Evolutionary conservation across 2,329 filamentous ascomycete species (phyloP), one percentile per base, ranked within the genome.

Genomic region (Pleomassaria siparia): DNA sequence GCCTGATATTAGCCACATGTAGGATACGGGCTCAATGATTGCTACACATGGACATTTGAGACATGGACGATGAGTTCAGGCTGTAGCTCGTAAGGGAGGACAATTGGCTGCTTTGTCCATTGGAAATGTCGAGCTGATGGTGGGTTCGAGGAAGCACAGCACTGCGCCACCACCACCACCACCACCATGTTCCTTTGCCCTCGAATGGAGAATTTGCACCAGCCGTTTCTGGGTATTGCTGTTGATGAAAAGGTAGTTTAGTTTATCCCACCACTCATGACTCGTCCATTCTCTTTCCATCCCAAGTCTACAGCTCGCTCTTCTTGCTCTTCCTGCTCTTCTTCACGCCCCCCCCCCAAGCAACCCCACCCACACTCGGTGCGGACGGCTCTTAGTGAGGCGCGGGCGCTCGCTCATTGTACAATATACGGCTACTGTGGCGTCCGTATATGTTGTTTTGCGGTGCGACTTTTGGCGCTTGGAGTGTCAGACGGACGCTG

Each of bases 371-470:
- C 36, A n/a, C 36, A 40, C 36, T 25, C 32, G 32, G 32, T 35
- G 32, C 16, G 32, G 8, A 5, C 15, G 7, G 16, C 29, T 21
- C 40, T 44, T 44, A 44, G 42, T 44, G 40, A 21, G 44, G 30
- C 39, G 16, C 13, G 24, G 13, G 24, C 9, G 6, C 13, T n/a
- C 20, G 30, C 29, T 7, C 29, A 15, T 15, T 25, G 46, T n/a
- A n/a, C n/a, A n/a, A n/a, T n/a, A n/a, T n/a, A n/a, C 30, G 40
- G 33, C 46, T 37, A 32, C 21, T 50, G 47, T 50, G 48, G 48
- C 48, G 48, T 30, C 33, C 44, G 48, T 50, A 50, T n/a, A n/a
- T n/a, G n/a, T 44, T 44, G 48, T 25, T 39, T 50, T 43, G 30
- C 33, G 37, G 32, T 13, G 40, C 16, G 16, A 12, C 13, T 25